Percentiles rank a stretch among this genome's conserved stretches.
Evolutionary conservation across 2,329 filamentous ascomycete species (phyloP).

Genomic region (Fusarium xyrophilum): DNA sequence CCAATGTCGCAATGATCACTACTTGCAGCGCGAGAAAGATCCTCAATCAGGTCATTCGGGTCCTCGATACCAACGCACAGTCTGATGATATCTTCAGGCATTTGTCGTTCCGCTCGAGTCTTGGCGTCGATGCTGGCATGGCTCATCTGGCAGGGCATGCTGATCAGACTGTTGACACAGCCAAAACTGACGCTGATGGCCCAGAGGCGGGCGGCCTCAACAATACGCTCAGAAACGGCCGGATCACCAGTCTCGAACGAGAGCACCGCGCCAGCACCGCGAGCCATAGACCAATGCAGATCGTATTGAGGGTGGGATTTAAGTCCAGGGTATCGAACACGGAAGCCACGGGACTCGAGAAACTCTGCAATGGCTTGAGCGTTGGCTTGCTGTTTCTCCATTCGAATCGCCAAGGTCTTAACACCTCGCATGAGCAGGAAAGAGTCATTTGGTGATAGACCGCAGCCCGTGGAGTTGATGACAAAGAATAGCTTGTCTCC

Average conservation of each 20-base stretch:
- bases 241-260: slow-evolving; percentile 95
- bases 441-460: slow-evolving; percentile 91
- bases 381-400: slow-evolving; percentile 97
- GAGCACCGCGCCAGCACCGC: slow-evolving; percentile 90
- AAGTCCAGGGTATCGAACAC: slow-evolving; percentile 91
- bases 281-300: slow-evolving; percentile 92
- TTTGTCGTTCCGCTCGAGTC: slow-evolving; percentile 83
- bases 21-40: slow-evolving; percentile 88
- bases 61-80: slow-evolving; percentile 98
- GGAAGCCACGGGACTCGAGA: slow-evolving; percentile 89
- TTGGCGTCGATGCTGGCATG: slow-evolving; percentile 98
- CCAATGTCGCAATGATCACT: neutral
- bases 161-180: slow-evolving; percentile 97
- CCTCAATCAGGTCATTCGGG: slow-evolving; percentile 87
- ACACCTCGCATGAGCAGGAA: slow-evolving; percentile 95
- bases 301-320: slow-evolving; percentile 97
- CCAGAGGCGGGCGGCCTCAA: slow-evolving; percentile 90
- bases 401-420: slow-evolving; percentile 95
- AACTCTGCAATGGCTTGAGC: slow-evolving; percentile 91
- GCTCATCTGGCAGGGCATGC: slow-evolving; percentile 99
- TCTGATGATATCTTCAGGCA: slow-evolving; percentile 96
- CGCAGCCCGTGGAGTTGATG: slow-evolving; percentile 95
- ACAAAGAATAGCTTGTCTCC: slow-evolving; percentile 94
- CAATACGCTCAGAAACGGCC: slow-evolving; percentile 84
- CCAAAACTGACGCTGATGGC: slow-evolving; percentile 97